phyloP scores from a whole-genome alignment of 495 filamentous ascomycete species.

The Aspergillus panamensis region DNA sequence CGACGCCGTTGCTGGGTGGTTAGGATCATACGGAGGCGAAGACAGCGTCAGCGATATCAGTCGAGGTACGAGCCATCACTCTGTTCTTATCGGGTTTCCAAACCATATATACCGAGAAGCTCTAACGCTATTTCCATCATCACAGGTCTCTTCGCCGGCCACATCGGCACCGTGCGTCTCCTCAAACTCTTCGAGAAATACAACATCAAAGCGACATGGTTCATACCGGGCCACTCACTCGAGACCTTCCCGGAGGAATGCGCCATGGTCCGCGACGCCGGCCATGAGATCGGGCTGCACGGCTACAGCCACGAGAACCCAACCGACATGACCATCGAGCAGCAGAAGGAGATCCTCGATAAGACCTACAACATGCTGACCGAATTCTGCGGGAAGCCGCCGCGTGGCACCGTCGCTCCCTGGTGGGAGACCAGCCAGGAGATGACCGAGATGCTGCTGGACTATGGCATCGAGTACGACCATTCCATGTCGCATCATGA shows the following conservation, averaged over 20 bases:
- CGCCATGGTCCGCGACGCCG: conserved; percentile 66
- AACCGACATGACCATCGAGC: conserved; percentile 64
- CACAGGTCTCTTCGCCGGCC: conserved; percentile 66
- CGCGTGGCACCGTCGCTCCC: conserved; percentile 62
- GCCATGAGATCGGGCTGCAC: conserved; percentile 76
- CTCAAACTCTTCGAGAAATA: conserved; percentile 75
- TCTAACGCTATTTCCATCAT: no score
- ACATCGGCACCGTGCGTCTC: conserved; percentile 65
- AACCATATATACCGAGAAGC: not conserved
- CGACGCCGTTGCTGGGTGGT: conserved; percentile 69
- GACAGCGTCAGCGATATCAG: conserved; percentile 67
- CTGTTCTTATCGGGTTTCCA: not conserved
- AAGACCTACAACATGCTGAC: conserved; percentile 71
- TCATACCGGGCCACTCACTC: conserved; percentile 76
- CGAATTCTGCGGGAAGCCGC: conserved; percentile 72
- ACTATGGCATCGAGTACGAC: conserved; percentile 68
- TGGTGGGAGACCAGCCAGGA: conserved; percentile 68
- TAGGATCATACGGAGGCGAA: conserved; percentile 70
- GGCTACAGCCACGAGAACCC: conserved; percentile 78
- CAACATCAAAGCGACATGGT: conserved; percentile 80
- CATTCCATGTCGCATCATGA: conserved; percentile 67
- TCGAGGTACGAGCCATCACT: conserved; percentile 40
- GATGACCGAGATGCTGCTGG: conserved; percentile 61
- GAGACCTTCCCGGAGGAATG: conserved; percentile 78
- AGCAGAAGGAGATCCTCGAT: conserved; percentile 71